These are phyloP conservation scores for Sugiyamaella boreocaroliniensis DNA, from an alignment of 805 yeast species.

Conservation along the genomic window DNA sequence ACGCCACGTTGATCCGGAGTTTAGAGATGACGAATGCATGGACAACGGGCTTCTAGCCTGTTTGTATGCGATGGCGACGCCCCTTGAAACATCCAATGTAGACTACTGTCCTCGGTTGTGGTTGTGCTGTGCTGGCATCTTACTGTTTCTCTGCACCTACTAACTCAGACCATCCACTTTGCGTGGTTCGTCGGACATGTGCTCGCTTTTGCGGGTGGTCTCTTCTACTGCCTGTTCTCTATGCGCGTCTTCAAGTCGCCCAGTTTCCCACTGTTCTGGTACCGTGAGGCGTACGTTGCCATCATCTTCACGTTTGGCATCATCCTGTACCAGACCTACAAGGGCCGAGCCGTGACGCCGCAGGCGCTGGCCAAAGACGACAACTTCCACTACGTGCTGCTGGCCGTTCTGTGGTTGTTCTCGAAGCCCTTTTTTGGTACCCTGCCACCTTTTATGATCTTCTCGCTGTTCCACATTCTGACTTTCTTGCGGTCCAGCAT, in stretches of 20 bases:
- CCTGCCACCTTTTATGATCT: constrained; percentile 65
- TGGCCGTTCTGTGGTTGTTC: constrained; percentile 50
- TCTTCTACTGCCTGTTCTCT: constrained; percentile 35
- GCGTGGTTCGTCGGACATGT: constrained; percentile 68
- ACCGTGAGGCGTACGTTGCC: constrained; percentile 55
- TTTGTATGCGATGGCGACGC: too few species aligned
- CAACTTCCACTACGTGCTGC: constrained; percentile 62
- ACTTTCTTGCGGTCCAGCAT: constrained; percentile 60
- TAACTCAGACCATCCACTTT: constrained; percentile 49
- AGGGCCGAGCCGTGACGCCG: constrained; percentile 21
- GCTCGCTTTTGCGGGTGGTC: constrained; percentile 38
- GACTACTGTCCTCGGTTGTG: too few species aligned
- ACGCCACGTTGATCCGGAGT: too few species aligned
- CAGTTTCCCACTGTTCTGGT: constrained; percentile 41
- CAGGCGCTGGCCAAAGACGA: constrained; percentile 48
- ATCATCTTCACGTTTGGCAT: constrained; percentile 70
- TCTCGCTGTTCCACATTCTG: constrained; percentile 75
- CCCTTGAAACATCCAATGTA: too few species aligned
- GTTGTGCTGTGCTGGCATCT: too few species aligned
- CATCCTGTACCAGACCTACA: constrained; percentile 56
- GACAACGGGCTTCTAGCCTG: too few species aligned
- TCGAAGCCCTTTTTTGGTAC: constrained; percentile 58
- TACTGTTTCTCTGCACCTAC: background rate
- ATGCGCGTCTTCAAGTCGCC: constrained; percentile 20
- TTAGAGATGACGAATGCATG: too few species aligned